A percentile compares a stretch with the other conserved stretches of the same genome.
These are phyloP conservation scores for Nitzschia sp. DNA, from an alignment of 108 stramenopile species.

Conservation along the genomic window DNA sequence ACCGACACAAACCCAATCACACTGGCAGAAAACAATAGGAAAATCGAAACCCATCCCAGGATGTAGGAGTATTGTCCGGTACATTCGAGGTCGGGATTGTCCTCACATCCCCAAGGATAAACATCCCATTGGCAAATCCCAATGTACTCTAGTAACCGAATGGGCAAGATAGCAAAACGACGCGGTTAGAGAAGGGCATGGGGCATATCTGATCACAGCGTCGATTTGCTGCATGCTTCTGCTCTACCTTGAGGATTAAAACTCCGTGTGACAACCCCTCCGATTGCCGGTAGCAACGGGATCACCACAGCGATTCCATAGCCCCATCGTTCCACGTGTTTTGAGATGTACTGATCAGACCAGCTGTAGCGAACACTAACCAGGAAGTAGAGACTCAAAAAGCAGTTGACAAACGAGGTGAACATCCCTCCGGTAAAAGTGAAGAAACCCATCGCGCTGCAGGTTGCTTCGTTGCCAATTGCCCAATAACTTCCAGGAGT, in stretches of 20 bases:
- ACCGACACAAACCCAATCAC: not conserved
- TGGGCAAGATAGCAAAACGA: no score
- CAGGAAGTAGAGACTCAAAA: not conserved
- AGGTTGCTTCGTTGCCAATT: conserved; percentile 24
- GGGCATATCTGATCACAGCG: no score
- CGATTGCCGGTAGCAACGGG: not conserved
- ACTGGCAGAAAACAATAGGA: not conserved
- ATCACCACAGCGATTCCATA: not conserved
- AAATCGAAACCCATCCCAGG: not conserved
- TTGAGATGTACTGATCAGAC: not conserved
- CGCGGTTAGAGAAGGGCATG: no score
- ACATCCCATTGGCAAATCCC: not conserved
- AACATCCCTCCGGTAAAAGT: not conserved
- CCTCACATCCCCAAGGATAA: not conserved
- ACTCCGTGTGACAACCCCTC: not conserved
- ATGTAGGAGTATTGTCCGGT: not conserved
- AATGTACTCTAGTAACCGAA: not conserved
- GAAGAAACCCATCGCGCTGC: conserved; percentile 18
- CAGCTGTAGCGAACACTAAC: not conserved
- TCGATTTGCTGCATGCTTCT: no score
- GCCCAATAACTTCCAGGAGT: not conserved
- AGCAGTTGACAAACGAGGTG: conserved; percentile 16
- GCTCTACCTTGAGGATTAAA: not conserved
- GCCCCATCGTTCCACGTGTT: not conserved
- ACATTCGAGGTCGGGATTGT: not conserved